phyloP scores from a whole-genome alignment of 176 grass and related monocot genomes.

The Phoenix dactylifera region DNA sequence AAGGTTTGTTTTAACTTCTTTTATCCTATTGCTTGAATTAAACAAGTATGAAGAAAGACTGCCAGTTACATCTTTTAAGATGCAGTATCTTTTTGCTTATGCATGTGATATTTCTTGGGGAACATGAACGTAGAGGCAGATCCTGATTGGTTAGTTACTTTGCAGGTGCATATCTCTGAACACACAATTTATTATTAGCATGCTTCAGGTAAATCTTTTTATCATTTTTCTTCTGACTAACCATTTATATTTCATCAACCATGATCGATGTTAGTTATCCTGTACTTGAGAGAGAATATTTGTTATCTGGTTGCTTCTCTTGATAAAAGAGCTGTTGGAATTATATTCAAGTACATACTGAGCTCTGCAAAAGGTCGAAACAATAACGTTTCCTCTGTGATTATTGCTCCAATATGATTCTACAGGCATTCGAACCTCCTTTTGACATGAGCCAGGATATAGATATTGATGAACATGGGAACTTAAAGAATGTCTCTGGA shows the following conservation, averaged over 20 bases:
- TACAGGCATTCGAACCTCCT: conserved; percentile 93
- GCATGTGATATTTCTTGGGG: conserved; percentile 18
- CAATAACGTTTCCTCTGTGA: too few species aligned
- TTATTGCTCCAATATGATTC: conserved; percentile 1
- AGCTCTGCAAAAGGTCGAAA: too few species aligned
- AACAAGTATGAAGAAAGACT: too few species aligned
- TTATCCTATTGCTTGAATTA: too few species aligned
- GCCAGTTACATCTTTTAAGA: too few species aligned
- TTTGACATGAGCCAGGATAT: conserved; percentile 79
- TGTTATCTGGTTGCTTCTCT: neutral
- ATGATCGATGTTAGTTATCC: too few species aligned
- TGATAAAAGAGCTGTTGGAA: neutral
- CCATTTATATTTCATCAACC: too few species aligned
- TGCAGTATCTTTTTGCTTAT: conserved; percentile 4
- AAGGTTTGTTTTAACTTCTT: too few species aligned
- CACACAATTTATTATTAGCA: conserved; percentile 82
- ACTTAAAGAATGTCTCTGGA: conserved; percentile 26
- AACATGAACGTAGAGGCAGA: too few species aligned
- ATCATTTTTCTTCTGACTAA: too few species aligned
- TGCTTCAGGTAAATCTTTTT: conserved; percentile 79
- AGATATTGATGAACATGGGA: conserved; percentile 39
- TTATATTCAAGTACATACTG: too few species aligned
- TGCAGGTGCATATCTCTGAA: conserved; percentile 95
- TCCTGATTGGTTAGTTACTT: conserved; percentile 32
- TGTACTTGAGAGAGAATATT: neutral